phyloP scores from a whole-genome alignment of 768 basidiomycete species.

The Boletales sp. region DNA sequence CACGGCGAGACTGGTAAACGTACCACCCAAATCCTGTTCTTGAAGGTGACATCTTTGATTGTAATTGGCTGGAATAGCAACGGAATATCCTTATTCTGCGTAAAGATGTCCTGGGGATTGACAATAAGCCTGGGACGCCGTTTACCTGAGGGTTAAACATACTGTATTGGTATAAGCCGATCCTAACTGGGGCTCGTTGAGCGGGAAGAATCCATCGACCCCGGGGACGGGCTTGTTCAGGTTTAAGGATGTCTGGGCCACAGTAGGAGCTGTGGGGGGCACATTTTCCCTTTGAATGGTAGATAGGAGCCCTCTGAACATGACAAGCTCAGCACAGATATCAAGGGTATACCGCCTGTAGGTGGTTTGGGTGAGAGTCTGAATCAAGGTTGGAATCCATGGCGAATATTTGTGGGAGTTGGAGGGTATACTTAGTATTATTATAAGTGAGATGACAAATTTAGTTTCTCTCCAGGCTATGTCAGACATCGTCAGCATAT shows the following conservation, averaged over 20 bases:
- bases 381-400: too few species aligned
- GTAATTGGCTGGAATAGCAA: slow-evolving; percentile 63
- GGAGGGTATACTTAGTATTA: too few species aligned
- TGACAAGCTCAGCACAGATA: too few species aligned
- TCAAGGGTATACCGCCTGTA: too few species aligned
- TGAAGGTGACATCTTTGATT: slow-evolving; percentile 59
- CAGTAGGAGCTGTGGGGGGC: background rate
- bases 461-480: slow-evolving; percentile 8
- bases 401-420: too few species aligned
- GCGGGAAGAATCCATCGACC: slow-evolving; percentile 53
- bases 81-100: slow-evolving; percentile 50
- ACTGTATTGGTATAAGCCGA: slow-evolving; percentile 28
- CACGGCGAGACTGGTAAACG: background rate
- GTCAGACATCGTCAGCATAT: slow-evolving; percentile 15
- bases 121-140: background rate
- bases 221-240: slow-evolving; percentile 49
- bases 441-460: too few species aligned
- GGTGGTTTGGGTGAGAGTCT: too few species aligned
- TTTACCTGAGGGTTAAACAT: slow-evolving; percentile 7
- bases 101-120: slow-evolving; percentile 30
- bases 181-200: slow-evolving; percentile 59
- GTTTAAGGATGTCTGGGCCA: slow-evolving; percentile 7
- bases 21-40: slow-evolving; percentile 72
- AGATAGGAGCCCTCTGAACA: background rate
- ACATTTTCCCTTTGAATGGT: background rate